Evolutionary conservation across 164 flowering plant genomes (phyloP), one percentile per base, ranked within the genome.

Genomic region (Stephania japonica): DNA sequence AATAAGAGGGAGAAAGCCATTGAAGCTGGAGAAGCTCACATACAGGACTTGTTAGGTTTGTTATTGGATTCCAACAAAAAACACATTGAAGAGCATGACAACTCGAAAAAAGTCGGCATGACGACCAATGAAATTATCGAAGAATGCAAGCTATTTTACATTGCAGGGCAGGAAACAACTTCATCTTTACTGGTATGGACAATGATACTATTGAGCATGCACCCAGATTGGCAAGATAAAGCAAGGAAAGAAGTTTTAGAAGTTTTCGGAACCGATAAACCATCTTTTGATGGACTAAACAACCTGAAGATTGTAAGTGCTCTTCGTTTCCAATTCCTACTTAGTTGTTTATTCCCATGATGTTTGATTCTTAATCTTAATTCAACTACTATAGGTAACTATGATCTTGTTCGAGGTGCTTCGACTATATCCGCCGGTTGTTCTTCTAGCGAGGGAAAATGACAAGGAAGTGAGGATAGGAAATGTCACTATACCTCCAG

Each of bases 71-170:
- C 78, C 10, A 77, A 75, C 44, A n/a, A 14, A 42, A 32, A 42
- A 69, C 75, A 72, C 24, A 67, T 67, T n/a, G 19, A 72, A 69
- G 73, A 75, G 41, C 21, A 27, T 41, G 66, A 43, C 0, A 70
- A 70, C 19, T 38, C 41, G 0, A 70, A 75, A 47, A 75, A 70
- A 8, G 26, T 32, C 42, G 69, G 75, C 8, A 21, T 76, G 78
- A 71, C 41, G 13, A 61, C 69, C 9, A 69, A 77, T 7, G 79
- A 73, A 0, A 47, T 78, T 16, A 73, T 78, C 0, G 80, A 65
- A 32, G 77, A 78, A 42, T 78, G 77, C 74, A 78, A 75, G 71
- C 50, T 69, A 12, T 78, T 74, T 27, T 78, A 73, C 77, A 26
- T 75, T 56, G 77, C 74, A 4, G 77, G 74, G 14, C 77, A 65